phyloP scores from a whole-genome alignment of 306 rosid genomes.

The Trichosanthes cucumerina region DNA sequence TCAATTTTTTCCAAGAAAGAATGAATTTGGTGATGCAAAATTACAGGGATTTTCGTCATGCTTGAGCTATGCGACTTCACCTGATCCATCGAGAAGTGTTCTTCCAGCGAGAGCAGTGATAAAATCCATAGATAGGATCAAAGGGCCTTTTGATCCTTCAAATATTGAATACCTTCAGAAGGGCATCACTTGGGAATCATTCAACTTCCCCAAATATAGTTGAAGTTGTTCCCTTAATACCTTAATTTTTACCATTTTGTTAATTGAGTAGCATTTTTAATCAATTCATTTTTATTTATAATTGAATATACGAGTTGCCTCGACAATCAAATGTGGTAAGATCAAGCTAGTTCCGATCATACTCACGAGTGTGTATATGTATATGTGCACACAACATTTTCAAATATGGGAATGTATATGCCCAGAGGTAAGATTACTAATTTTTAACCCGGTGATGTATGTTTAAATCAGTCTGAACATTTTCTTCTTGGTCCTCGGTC shows the following conservation, averaged over 20 bases:
- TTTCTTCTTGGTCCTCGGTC: no score
- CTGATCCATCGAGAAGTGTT: slow-evolving; percentile 69
- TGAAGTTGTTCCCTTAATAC: neutral
- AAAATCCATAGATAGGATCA: slow-evolving; percentile 50
- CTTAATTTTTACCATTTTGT: neutral
- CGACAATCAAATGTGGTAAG: no score
- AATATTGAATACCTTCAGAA: slow-evolving; percentile 51
- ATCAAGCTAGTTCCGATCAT: no score
- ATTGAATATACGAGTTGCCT: no score
- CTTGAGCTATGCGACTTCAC: slow-evolving; percentile 58
- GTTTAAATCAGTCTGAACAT: no score
- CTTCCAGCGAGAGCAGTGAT: slow-evolving; percentile 69
- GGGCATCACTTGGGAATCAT: slow-evolving; percentile 59
- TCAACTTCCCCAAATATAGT: slow-evolving; percentile 15
- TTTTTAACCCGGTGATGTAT: no score
- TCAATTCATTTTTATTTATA: no score
- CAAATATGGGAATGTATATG: no score
- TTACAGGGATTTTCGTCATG: slow-evolving; percentile 75
- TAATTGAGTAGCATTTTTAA: neutral
- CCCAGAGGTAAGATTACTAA: no score
- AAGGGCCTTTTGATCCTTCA: slow-evolving; percentile 84
- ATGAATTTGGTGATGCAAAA: neutral
- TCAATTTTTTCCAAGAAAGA: neutral
- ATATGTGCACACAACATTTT: neutral
- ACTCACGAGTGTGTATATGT: no score